Evolutionary conservation across 1,139 yeast genomes (phyloP), one percentile per base, ranked within the genome.

Genomic region (Wickerhamomyces sp.): DNA sequence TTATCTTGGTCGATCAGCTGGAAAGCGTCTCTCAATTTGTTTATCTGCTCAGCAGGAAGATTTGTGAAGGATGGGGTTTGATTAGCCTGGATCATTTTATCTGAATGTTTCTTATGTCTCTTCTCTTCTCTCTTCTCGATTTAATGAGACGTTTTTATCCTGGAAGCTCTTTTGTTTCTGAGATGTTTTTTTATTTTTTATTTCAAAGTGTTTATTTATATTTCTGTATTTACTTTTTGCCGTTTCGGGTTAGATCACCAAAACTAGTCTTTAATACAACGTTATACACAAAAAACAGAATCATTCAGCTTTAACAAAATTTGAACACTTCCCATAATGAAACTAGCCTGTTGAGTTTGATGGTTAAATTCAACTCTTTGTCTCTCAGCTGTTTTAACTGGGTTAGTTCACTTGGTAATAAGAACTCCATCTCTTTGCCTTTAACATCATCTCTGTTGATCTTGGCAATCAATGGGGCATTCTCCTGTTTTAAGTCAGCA

Each of bases 401-500:
- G 49, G 79, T 75, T 53, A 87, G 71, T 63, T 93, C 99, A 42
- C 84, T 77, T 11, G 84, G 83, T 42, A 90, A 70, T 43, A 93
- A 69, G 49, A 85, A 73, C 56, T 85, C 88, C 33, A 78, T 79
- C 62, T 89, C 96, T 53, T 79, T 79, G 1, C 94, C 95, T 59
- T 79, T 81, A 32, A 93, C 97, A 62, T 93, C 98, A 50, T 86
- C 95, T 64, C 98, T 77, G 52, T 84, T 85, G 48, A 91, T 81
- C 62, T 91, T 91, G 23, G 83, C 83, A 48, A 91, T 70, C 47
- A 93, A 72, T 13, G 84, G 80, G 41, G 76, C 71, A 61, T 89
- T 81, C 41, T 81, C 84, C 30, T 65, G 64, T 51, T 87, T 81
- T 54, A 87, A 72, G 8, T 64, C 67, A 38, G 76, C 79, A 34